A percentile compares a stretch with the other conserved stretches of the same genome.
Conservation (phyloP, 1,284 basidiomycete genomes). For the Trametes versicolor region DNA sequence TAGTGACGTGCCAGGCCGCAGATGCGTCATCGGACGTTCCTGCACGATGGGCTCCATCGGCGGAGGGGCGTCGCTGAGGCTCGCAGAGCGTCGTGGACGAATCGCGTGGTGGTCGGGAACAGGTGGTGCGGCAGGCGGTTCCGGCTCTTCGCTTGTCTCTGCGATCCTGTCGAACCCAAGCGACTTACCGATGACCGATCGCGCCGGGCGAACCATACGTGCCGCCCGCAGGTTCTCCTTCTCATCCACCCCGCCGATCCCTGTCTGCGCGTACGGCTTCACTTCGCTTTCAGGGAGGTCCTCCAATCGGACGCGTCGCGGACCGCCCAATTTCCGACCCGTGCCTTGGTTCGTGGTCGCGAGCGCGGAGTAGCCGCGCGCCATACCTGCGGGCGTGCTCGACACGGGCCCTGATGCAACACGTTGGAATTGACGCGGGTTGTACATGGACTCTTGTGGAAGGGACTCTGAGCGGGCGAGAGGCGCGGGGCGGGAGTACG, state of each 20-base stretch:
- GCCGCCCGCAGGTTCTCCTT: constrained; percentile 49
- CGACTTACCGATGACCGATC: constrained; percentile 28
- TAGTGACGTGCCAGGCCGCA: constrained; percentile 63
- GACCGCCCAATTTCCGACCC: constrained; percentile 47
- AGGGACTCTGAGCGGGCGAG: constrained; percentile 74
- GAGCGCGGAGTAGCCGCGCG: constrained; percentile 35
- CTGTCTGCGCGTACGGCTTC: constrained; percentile 32
- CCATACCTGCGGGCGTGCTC: constrained; percentile 44
- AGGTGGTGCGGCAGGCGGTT: constrained; percentile 10
- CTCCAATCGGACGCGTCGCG: constrained; percentile 55
- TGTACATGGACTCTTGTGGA: constrained; percentile 43
- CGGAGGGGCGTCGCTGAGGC: constrained; percentile 60
- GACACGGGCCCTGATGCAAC: constrained; percentile 62
- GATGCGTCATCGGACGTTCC: constrained; percentile 34
- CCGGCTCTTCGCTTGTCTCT: constrained; percentile 28
- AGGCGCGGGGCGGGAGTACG: constrained; percentile 51
- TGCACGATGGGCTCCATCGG: constrained; percentile 46
- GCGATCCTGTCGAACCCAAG: constrained; percentile 34
- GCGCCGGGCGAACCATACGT: constrained; percentile 24
- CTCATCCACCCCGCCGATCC: constrained; percentile 34
- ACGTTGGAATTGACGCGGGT: constrained; percentile 64
- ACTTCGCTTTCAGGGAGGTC: constrained; percentile 48
- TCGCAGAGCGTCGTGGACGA: constrained; percentile 72
- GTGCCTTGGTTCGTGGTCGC: constrained; percentile 46
- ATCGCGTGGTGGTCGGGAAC: constrained; percentile 34